A percentile compares a stretch with the other conserved stretches of the same genome.
These are phyloP conservation scores for Aspergillus ibericus DNA, from an alignment of 2,329 filamentous ascomycete species.

Conservation along the genomic window DNA sequence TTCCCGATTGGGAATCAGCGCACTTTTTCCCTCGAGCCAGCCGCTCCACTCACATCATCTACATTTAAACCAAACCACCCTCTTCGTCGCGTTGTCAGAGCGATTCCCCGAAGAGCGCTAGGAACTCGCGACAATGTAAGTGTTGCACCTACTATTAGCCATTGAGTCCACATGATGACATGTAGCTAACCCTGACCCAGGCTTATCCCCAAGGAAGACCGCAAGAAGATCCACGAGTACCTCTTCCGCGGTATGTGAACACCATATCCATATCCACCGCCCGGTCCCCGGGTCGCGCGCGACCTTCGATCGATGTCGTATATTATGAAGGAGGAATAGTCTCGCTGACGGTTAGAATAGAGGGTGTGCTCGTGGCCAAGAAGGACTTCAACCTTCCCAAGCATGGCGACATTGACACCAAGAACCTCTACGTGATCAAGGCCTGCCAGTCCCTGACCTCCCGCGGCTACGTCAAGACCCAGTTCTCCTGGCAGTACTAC, in stretches of 20 bases:
- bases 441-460: constrained; percentile 97
- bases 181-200: constrained; percentile 45
- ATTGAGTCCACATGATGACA: neutral
- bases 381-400: constrained; percentile 99
- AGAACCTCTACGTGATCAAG: constrained; percentile 99
- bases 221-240: constrained; percentile 99
- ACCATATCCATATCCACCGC: constrained; percentile 6
- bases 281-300: constrained; percentile 15
- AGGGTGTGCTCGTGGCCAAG: constrained; percentile 90
- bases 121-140: constrained; percentile 57
- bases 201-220: constrained; percentile 99
- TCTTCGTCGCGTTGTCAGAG: constrained; percentile 48
- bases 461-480: constrained; percentile 98
- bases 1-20: constrained; percentile 32
- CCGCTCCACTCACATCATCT: constrained; percentile 34
- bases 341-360: constrained; percentile 38
- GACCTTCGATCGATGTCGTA: neutral
- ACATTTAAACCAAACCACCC: constrained; percentile 42
- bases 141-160: constrained; percentile 5
- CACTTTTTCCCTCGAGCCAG: constrained; percentile 36
- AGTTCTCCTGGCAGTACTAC: constrained; percentile 99
- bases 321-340: neutral
- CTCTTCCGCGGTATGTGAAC: constrained; percentile 78
- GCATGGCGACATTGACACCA: constrained; percentile 97
- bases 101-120: constrained; percentile 55